These are phyloP conservation scores for Camellia sinensis DNA, from an alignment of 148 eudicot species.

Conservation along the genomic window DNA sequence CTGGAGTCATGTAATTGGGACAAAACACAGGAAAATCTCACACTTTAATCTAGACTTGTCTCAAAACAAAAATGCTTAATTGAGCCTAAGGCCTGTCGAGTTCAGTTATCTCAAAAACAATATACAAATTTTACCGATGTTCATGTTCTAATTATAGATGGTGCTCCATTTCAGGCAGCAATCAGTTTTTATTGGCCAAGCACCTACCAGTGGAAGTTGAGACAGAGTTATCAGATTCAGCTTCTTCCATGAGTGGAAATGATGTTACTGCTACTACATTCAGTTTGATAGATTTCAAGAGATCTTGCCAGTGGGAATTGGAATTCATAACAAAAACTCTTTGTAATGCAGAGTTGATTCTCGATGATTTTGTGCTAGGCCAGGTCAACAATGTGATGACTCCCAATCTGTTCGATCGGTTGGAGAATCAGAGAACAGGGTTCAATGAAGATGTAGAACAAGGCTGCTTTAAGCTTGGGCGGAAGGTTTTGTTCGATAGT, in stretches of 20 bases:
- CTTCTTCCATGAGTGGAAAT: conserved; percentile 39
- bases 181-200: conserved; percentile 31
- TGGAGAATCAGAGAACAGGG: conserved; percentile 46
- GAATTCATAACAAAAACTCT: conserved; percentile 55
- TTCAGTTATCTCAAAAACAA: background rate
- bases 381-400: conserved; percentile 41
- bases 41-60: background rate
- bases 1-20: too few species aligned
- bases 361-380: conserved; percentile 43
- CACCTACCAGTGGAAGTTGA: conserved; percentile 41
- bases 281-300: conserved; percentile 27
- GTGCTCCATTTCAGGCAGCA: conserved; percentile 43
- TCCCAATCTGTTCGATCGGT: conserved; percentile 48
- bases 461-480: conserved; percentile 9
- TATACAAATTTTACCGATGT: background rate
- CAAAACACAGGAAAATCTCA: background rate
- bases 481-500: conserved; percentile 60
- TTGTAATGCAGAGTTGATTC: conserved; percentile 37
- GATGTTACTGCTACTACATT: conserved; percentile 17
- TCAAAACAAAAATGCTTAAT: background rate
- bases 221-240: conserved; percentile 44
- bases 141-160: conserved; percentile 3
- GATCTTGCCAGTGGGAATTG: conserved; percentile 55
- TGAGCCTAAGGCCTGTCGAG: background rate
- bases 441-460: conserved; percentile 36